Evolutionary conservation across 331 rosid genomes (phyloP), one percentile per base, ranked within the genome.

Genomic region (Quercus phellos): DNA sequence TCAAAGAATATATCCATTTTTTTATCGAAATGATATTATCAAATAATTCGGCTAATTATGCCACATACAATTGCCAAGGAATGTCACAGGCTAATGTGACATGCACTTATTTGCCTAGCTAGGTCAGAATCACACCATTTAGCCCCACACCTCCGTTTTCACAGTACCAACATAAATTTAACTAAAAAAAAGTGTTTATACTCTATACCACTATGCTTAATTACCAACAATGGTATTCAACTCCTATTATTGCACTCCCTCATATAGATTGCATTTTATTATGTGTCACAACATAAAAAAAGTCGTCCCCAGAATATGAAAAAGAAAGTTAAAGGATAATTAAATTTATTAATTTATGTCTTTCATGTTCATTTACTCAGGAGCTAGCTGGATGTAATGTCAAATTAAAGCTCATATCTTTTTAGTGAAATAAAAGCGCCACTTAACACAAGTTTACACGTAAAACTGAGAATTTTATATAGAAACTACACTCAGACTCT

Each of bases 1-100:
- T 70, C 32, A 55, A 46, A 54, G 95, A 90, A 85, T 74, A 89
- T 84, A 81, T 90, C 79, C 90, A 74, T 68, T 84, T 35, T 81
- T 81, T 79, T 67, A 61, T 73, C 53, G 78, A 66, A 54, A 83
- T 80, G 75, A 63, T 51, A 34, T 61, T 51, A 55, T 51, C 6
- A 56, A 43, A 42, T 46, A 46, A 46, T 69, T 69, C 73, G 71
- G 60, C 59, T 81, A 34, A 68, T 38, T 38, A 38, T 76, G 85
- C 83, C 81, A 79, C 84, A 67, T 78, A 55, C 78, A 55, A 35
- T 35, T 59, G 78, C 58, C 70, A 75, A 73, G 70, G 63, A 69
- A 72, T 56, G 72, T 64, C 80, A 81, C 74, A 8, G 26, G 75
- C 75, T 69, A 1, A 58, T 58, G 22, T 54, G 22, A 5, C 3